Percentiles rank a stretch among this genome's conserved stretches.
These are phyloP conservation scores for Funneliformis mosseae DNA, from an alignment of 192 early-diverging fungal genomes.

Conservation along the genomic window DNA sequence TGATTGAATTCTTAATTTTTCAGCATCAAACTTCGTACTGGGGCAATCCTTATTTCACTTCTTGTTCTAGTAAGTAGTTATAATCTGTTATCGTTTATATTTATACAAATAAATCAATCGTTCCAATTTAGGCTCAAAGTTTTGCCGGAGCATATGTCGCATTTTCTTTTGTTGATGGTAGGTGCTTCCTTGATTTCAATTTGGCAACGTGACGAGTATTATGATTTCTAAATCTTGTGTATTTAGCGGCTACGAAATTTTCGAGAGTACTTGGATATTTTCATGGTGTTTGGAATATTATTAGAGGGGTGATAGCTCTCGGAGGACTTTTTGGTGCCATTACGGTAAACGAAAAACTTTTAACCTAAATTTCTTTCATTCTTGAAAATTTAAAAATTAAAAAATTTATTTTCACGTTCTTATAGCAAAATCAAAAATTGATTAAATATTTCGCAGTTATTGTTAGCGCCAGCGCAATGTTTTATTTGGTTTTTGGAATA, in stretches of 20 bases:
- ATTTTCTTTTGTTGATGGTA: background rate
- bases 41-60: background rate
- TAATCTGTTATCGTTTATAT: background rate
- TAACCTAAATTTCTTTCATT: background rate
- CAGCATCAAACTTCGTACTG: background rate
- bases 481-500: slow-evolving; percentile 3
- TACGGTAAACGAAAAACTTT: background rate
- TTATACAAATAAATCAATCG: background rate
- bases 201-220: background rate
- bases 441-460: background rate
- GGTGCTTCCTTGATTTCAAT: background rate
- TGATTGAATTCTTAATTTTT: background rate
- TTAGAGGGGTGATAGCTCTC: background rate
- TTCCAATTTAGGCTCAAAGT: background rate
- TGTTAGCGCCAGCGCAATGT: slow-evolving; percentile 5
- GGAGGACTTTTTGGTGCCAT: slow-evolving; percentile 3
- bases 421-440: background rate
- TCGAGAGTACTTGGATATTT: background rate
- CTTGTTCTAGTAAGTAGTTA: background rate
- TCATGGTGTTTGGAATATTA: slow-evolving; percentile 3
- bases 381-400: background rate
- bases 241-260: background rate
- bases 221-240: background rate
- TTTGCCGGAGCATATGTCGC: background rate
- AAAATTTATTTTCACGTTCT: background rate